Evolutionary conservation across 2,329 filamentous ascomycete genomes (phyloP).

Genomic region (Penicillium italicum): DNA sequence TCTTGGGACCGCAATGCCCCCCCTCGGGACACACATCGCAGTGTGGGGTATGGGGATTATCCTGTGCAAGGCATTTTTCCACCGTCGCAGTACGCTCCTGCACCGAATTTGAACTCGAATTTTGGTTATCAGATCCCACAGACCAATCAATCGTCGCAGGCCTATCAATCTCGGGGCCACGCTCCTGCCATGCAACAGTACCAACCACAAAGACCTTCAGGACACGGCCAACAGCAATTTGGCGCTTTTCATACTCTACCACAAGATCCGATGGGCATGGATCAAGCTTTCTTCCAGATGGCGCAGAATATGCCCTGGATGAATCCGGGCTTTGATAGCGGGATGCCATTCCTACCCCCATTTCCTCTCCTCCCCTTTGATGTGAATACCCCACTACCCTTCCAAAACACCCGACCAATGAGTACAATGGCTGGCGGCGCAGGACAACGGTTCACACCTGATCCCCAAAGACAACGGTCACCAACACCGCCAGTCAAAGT

Average conservation of each 20-base stretch:
- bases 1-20: background rate
- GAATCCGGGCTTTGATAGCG: background rate
- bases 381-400: constrained; percentile 5
- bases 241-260: constrained; percentile 5
- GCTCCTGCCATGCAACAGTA: background rate
- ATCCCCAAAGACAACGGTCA: constrained; percentile 6
- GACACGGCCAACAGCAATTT: background rate
- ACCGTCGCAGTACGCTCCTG: background rate
- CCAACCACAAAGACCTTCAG: background rate
- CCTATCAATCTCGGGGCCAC: background rate
- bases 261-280: constrained; percentile 4
- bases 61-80: background rate
- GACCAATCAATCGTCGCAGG: background rate
- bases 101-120: background rate
- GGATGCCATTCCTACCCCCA: background rate
- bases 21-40: background rate
- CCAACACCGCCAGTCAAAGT: constrained; percentile 13
- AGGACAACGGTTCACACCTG: background rate
- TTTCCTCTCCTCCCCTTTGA: constrained; percentile 14
- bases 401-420: constrained; percentile 15
- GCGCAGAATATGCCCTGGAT: background rate
- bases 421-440: constrained; percentile 13
- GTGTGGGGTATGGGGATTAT: background rate
- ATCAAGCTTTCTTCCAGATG: constrained; percentile 10
- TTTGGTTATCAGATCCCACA: background rate